Conservation (phyloP, 306 rosid genomes). For the Cicer bijugum region DNA sequence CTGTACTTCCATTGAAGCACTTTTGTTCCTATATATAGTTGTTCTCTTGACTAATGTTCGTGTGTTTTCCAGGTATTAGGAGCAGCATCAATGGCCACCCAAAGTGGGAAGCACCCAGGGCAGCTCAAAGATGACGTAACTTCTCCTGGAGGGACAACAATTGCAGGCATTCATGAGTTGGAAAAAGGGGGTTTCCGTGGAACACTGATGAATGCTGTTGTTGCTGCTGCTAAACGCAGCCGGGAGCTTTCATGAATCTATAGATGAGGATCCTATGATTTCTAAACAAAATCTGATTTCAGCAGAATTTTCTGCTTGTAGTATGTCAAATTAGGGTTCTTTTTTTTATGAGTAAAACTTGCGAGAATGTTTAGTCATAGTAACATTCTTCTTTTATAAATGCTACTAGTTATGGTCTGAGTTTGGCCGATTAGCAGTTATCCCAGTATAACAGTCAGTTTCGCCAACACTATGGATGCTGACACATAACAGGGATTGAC, state of each 20-base stretch:
- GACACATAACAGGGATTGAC: background rate
- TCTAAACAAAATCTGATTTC: background rate
- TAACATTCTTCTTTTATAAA: slow-evolving; percentile 13
- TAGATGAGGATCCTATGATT: slow-evolving; percentile 4
- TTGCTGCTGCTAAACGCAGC: slow-evolving; percentile 80
- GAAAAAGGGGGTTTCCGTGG: slow-evolving; percentile 97
- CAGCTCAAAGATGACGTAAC: slow-evolving; percentile 89
- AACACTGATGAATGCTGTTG: slow-evolving; percentile 82
- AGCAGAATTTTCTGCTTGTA: slow-evolving; percentile 11
- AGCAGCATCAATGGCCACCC: slow-evolving; percentile 78
- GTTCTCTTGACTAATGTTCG: background rate
- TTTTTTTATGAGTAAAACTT: slow-evolving; percentile 16
- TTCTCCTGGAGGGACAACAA: slow-evolving; percentile 92
- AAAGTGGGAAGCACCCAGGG: slow-evolving; percentile 77
- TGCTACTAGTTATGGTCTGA: background rate
- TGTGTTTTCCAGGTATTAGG: slow-evolving; percentile 70
- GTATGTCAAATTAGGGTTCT: background rate
- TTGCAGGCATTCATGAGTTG: slow-evolving; percentile 83
- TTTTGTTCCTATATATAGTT: background rate
- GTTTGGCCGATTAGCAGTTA: slow-evolving; percentile 5
- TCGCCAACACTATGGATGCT: background rate
- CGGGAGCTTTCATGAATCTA: slow-evolving; percentile 60
- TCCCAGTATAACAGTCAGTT: background rate
- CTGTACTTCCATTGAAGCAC: slow-evolving; percentile 8
- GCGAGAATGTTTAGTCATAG: slow-evolving; percentile 26